Evolutionary conservation across 2,329 filamentous ascomycete species (phyloP), one percentile per base, ranked within the genome.

Genomic region (Aspergillus sp.): DNA sequence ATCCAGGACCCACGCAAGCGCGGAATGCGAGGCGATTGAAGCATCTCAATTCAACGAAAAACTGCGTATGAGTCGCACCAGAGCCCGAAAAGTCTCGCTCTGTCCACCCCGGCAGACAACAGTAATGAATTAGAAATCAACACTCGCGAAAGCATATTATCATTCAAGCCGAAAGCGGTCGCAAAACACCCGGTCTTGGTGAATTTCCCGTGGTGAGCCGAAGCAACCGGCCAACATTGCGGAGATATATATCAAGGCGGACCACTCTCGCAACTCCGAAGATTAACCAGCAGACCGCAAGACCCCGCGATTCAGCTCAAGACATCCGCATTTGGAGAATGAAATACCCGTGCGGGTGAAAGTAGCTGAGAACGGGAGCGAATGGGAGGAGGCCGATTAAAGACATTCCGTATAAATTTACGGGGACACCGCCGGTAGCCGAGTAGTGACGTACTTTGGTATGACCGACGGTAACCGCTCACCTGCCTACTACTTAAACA

Each of bases 351-450:
- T 13, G 8, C 26, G 5, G 5, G 4, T 30, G 18, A 15, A n/a
- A 18, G 11, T 8, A 11, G 26, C 9, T 22, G 26, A 51, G 1
- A 5, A 45, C 3, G 18, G 8, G 24, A 43, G 36, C 53, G 15
- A 48, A 48, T 48, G 12, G 39, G 38, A 32, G 36, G 13, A 11
- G 34, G 17, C 4, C 41, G 38, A 43, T 48, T 48, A 17, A 4
- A 4, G 26, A 30, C 26, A 30, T 30, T 26, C 13, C 24, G 11
- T 39, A 39, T 39, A 15, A 20, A 8, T 26, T 11, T 15, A 18
- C 20, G 32, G 4, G 30, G 48, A 42, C 43, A 13, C 53, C 53
- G 53, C 24, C 17, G 26, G 17, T 55, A 55, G 53, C 53, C 53
- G 52, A 44, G 34, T n/a, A 15, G 18, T 53, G 51, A 53, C 51